These are phyloP conservation scores for Firmiana major DNA, from an alignment of 345 rosid species.

Conservation along the genomic window DNA sequence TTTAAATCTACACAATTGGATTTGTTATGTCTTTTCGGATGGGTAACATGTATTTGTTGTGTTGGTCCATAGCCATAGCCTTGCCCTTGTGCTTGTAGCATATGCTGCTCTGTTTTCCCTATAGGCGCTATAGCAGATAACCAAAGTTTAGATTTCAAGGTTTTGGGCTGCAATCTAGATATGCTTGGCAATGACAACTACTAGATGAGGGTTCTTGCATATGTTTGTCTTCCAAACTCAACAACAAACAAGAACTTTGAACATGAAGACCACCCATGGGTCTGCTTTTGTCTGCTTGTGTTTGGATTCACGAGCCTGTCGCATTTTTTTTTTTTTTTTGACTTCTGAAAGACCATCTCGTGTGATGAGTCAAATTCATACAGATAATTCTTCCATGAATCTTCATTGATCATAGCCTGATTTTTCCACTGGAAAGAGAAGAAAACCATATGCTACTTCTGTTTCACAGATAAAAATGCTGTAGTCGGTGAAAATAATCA, in stretches of 20 bases:
- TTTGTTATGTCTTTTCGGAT: constrained; percentile 11
- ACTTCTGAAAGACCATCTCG: not conserved
- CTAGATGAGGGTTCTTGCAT: not conserved
- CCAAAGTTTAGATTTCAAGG: not conserved
- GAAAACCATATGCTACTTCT: not conserved
- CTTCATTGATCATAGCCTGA: not conserved
- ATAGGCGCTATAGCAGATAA: not conserved
- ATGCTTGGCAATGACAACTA: not conserved
- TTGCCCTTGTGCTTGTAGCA: not conserved
- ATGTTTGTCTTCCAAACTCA: not conserved
- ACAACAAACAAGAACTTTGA: not conserved
- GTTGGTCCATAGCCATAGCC: constrained; percentile 15
- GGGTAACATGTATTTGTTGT: constrained; percentile 33
- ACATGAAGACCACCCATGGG: not conserved
- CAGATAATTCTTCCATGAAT: not conserved
- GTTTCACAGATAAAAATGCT: not conserved
- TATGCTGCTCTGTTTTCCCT: not conserved
- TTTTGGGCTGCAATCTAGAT: not conserved
- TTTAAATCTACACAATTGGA: constrained; percentile 29
- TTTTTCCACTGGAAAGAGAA: not conserved
- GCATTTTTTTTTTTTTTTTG: not conserved
- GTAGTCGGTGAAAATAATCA: not conserved
- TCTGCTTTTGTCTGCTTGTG: not conserved
- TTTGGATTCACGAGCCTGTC: constrained; percentile 1
- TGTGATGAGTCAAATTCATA: not conserved